Evolutionary conservation across 139 green algal species (phyloP).

Genomic region (Microglena sp.): DNA sequence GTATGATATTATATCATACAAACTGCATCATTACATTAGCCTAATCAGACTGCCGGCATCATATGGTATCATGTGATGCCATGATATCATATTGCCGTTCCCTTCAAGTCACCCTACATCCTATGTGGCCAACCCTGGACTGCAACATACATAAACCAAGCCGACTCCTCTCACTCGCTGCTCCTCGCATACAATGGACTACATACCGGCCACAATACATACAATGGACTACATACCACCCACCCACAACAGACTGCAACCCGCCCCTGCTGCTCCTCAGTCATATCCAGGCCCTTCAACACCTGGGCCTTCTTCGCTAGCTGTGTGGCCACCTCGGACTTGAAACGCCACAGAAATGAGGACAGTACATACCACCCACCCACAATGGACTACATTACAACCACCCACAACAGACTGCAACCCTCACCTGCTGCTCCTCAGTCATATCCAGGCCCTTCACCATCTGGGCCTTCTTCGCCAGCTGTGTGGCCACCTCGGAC

Average conservation of each 20-base stretch:
- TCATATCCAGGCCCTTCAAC: constrained; percentile 15
- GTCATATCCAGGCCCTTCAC: constrained; percentile 16
- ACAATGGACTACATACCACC: background rate
- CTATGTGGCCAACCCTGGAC: too few species aligned
- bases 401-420: background rate
- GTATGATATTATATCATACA: too few species aligned
- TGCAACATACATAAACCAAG: too few species aligned
- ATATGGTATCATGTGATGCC: too few species aligned
- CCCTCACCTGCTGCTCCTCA: background rate
- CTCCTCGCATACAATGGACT: too few species aligned
- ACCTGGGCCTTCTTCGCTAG: constrained; percentile 65
- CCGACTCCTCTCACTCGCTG: too few species aligned
- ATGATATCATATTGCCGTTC: too few species aligned
- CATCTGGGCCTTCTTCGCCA: constrained; percentile 63
- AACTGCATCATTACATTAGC: too few species aligned
- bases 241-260: background rate
- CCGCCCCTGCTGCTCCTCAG: background rate
- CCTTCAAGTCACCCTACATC: too few species aligned
- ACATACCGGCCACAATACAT: background rate
- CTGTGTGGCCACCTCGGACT: constrained; percentile 79
- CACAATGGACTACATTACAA: background rate
- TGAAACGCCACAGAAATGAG: too few species aligned
- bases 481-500: constrained; percentile 75
- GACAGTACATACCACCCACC: too few species aligned
- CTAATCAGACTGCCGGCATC: too few species aligned